Evolutionary conservation across 495 filamentous ascomycete genomes (phyloP).

Genomic region (Aspergillus olivimuriae): DNA sequence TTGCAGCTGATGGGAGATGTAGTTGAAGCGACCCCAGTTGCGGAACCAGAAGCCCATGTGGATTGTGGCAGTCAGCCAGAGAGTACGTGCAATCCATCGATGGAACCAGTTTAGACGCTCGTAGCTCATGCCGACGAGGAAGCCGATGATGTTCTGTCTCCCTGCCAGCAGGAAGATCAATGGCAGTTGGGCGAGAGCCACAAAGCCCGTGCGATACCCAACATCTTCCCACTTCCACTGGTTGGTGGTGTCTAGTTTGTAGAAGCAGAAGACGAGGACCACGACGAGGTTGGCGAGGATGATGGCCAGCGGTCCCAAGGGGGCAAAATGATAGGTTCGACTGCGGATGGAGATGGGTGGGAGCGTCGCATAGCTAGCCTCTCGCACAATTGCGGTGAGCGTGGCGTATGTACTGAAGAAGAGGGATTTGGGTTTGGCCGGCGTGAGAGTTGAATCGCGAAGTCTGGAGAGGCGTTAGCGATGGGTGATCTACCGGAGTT

Average conservation of each 20-base stretch:
- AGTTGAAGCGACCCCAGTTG: conserved; percentile 60
- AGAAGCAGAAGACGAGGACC: conserved; percentile 37
- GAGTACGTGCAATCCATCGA: conserved; percentile 67
- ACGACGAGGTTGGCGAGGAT: conserved; percentile 34
- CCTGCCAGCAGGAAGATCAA: conserved; percentile 72
- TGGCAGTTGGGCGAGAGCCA: conserved; percentile 76
- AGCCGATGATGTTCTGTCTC: conserved; percentile 69
- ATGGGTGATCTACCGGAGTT: too few species aligned
- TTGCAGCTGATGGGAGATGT: conserved; percentile 53
- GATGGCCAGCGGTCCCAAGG: conserved; percentile 30
- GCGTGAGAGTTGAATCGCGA: conserved; percentile 32
- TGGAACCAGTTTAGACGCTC: conserved; percentile 82
- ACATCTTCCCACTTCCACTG: conserved; percentile 58
- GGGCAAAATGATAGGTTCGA: conserved; percentile 41
- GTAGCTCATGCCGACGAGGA: conserved; percentile 61
- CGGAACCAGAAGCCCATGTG: conserved; percentile 69
- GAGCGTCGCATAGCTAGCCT: conserved; percentile 57
- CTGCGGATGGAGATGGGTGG: conserved; percentile 45
- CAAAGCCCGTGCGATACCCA: conserved; percentile 69
- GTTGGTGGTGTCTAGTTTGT: conserved; percentile 31
- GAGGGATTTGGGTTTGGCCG: conserved; percentile 58
- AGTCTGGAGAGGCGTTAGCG: conserved; percentile 12
- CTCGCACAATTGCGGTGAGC: conserved; percentile 58
- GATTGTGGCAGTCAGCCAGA: conserved; percentile 68
- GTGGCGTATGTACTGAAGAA: conserved; percentile 58